These are phyloP conservation scores for Oryza meyeriana DNA, from an alignment of 176 grass and related monocot species.

Conservation along the genomic window DNA sequence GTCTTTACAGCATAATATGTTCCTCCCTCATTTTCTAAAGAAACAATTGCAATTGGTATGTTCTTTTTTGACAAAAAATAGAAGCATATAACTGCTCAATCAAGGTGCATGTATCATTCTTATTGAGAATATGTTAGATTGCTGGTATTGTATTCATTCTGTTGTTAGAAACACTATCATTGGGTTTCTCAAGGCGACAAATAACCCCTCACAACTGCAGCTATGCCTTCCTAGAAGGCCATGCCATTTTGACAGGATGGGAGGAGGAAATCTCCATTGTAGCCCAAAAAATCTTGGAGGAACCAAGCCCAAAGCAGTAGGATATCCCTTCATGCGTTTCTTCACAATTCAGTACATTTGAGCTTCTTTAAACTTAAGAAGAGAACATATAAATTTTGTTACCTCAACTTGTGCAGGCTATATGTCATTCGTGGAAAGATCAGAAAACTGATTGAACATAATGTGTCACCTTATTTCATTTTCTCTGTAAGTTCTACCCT, in stretches of 20 bases:
- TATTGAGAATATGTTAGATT: background rate
- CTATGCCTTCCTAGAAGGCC: constrained; percentile 44
- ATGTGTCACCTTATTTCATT: constrained; percentile 62
- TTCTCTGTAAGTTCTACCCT: constrained; percentile 39
- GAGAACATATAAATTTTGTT: background rate
- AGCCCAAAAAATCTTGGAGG: constrained; percentile 58
- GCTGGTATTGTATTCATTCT: background rate
- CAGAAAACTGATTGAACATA: constrained; percentile 60
- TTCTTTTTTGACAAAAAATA: background rate
- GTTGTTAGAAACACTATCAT: background rate
- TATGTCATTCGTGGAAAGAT: constrained; percentile 53
- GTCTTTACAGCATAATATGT: background rate
- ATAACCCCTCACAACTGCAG: constrained; percentile 35
- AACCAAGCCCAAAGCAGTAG: constrained; percentile 67
- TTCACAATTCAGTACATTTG: background rate
- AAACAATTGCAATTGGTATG: background rate
- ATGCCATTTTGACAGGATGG: constrained; percentile 64
- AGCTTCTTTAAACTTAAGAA: background rate
- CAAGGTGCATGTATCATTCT: background rate
- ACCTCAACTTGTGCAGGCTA: constrained; percentile 32
- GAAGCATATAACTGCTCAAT: background rate
- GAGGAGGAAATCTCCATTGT: constrained; percentile 65
- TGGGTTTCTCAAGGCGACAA: background rate
- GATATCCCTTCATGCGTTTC: constrained; percentile 1
- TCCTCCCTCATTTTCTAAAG: background rate